Base-by-base conservation (phyloP, 2,329 filamentous ascomycete species). In the Stylonectria norvegica region DNA sequence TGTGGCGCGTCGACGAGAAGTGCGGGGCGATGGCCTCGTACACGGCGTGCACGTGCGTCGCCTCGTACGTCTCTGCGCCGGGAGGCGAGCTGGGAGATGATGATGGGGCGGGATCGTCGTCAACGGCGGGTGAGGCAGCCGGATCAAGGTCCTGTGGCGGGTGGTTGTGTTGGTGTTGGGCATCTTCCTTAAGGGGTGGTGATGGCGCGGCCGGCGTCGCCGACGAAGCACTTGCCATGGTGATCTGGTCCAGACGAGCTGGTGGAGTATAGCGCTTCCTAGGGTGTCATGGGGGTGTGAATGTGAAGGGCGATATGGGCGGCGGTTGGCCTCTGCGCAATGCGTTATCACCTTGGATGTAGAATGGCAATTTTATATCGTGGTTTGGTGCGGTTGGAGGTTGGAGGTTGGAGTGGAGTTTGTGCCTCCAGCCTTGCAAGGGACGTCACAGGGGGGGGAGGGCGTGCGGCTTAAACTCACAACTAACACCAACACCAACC, bases 1-100 rank as follows among this genome's bases (percentile, higher is more conserved):
- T 81, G 70, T 85, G 78, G 46, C 81, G 78, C 16, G 87, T 91
- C 12, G 84, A 80, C 10, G 86, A 90, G 69, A 93, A 93, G 69
- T 93, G 87, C 23, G 81, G 76, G 22, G 87, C 87, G 60, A 93
- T 93, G 56, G 85, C 77, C 64, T 90, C 86, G 70, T 98, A 98
- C 49, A 98, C 87, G 42, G 79, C 72, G 66, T 98, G 93, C 41
- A 98, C 93, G 67, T 97, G 87, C 50, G 83, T 70, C 48, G 83
- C 76, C 68, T 98, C 93, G 69, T 95, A 96, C 20, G 67, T 63
- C 47, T 76, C 73, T 20, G 76, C 71, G 12, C 59, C 56, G 22
- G 50, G 53, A 43, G 52, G 46, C 41, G 49, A 48, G 44, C 49
- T 19, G 48, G 39, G 14, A 17, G 41, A 7, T 20, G 39, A 4